A percentile compares a stretch with the other conserved stretches of the same genome.
These are phyloP conservation scores for Scutellaria baicalensis DNA, from an alignment of 257 asterid species.

Conservation along the genomic window DNA sequence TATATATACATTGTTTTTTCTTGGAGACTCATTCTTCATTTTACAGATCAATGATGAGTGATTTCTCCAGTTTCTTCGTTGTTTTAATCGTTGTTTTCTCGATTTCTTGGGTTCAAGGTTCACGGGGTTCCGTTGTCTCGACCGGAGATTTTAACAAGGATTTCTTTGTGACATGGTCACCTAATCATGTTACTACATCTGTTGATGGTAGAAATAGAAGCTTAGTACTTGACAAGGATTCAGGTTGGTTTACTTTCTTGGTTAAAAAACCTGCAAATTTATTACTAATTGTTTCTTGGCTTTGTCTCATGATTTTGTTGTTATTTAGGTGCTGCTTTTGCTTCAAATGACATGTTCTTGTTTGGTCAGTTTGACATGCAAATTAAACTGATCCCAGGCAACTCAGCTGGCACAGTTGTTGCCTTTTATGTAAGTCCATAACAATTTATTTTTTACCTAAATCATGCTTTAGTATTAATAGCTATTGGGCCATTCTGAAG, in stretches of 20 bases:
- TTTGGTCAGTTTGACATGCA: slow-evolving; percentile 83
- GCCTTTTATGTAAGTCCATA: slow-evolving; percentile 60
- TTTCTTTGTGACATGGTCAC: slow-evolving; percentile 72
- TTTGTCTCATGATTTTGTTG: not conserved
- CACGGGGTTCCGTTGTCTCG: slow-evolving; percentile 57
- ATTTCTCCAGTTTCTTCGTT: slow-evolving; percentile 6
- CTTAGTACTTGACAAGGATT: slow-evolving; percentile 53
- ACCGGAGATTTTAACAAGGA: slow-evolving; percentile 82
- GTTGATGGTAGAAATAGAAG: slow-evolving; percentile 53
- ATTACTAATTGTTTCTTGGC: not conserved
- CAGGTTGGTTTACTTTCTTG: slow-evolving; percentile 36
- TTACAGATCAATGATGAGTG: slow-evolving; percentile 19
- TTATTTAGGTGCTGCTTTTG: slow-evolving; percentile 52
- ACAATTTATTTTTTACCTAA: not conserved
- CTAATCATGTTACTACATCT: slow-evolving; percentile 74
- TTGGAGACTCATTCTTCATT: not conserved
- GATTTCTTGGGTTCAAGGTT: slow-evolving; percentile 8
- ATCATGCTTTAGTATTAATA: too few species aligned
- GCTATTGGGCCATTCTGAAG: too few species aligned
- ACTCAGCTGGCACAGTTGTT: slow-evolving; percentile 89
- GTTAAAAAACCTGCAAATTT: not conserved
- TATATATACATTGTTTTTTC: slow-evolving; percentile 8
- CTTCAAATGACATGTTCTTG: slow-evolving; percentile 66
- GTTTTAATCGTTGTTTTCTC: slow-evolving; percentile 4
- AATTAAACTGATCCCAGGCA: slow-evolving; percentile 69